Evolutionary conservation across 345 rosid species (phyloP).

Genomic region (Punica granatum): DNA sequence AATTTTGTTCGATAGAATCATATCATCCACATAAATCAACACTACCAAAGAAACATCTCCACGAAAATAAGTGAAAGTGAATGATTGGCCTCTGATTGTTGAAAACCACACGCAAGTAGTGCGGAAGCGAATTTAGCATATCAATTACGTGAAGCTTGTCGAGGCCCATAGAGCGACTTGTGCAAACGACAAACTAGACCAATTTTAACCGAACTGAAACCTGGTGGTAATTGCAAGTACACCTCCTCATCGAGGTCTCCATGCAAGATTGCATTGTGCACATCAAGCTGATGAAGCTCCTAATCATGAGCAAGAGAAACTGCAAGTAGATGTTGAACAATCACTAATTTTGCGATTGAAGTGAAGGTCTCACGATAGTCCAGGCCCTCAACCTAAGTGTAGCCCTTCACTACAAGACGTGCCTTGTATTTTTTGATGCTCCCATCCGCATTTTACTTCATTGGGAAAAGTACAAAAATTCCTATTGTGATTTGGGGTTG

Average conservation of each 20-base stretch:
- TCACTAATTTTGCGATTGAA: background rate
- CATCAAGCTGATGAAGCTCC: background rate
- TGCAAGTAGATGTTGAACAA: background rate
- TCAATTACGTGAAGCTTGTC: too few relatives aligned
- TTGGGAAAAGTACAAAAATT: too few relatives aligned
- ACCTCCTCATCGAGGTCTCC: constrained; percentile 5
- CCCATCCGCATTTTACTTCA: background rate
- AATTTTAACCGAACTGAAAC: background rate
- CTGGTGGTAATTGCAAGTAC: background rate
- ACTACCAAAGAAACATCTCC: background rate
- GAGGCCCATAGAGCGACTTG: background rate
- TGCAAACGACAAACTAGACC: background rate
- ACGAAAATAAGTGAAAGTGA: background rate
- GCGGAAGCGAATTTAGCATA: background rate
- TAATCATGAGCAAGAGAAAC: background rate
- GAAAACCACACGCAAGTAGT: background rate
- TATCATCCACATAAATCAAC: too few relatives aligned
- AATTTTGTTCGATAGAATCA: too few relatives aligned
- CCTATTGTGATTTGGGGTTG: too few relatives aligned
- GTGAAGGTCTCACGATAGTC: background rate
- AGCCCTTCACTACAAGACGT: too few relatives aligned
- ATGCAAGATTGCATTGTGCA: constrained; percentile 9
- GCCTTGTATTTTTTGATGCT: too few relatives aligned
- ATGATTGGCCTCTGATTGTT: background rate
- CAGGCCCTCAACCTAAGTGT: background rate